phyloP scores from a whole-genome alignment of 352 stramenopile species.

The Phytophthora colocasiae region DNA sequence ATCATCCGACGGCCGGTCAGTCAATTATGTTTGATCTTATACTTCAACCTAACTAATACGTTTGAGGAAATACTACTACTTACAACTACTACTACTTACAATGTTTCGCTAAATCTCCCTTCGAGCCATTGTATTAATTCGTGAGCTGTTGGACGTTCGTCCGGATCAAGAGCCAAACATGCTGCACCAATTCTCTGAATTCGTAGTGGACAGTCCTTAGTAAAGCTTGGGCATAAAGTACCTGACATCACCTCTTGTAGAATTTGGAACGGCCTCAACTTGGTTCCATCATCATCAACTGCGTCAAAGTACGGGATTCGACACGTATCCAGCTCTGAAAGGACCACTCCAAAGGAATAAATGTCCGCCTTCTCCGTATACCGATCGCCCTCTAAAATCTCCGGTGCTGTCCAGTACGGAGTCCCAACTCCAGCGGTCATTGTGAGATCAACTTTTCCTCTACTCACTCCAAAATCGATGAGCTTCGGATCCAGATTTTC shows the following conservation, averaged over 20 bases:
- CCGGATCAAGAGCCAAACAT: conserved; percentile 26
- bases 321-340: conserved; percentile 54
- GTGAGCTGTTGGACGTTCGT: conserved; percentile 9
- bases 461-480: conserved; percentile 86
- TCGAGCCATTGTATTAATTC: conserved; percentile 16
- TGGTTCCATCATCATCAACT: conserved; percentile 14
- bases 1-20: no score
- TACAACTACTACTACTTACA: conserved; percentile 1
- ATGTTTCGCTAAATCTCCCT: conserved; percentile 13
- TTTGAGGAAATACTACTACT: background rate
- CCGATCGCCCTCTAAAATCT: conserved; percentile 62
- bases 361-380: conserved; percentile 73
- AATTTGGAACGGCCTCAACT: conserved; percentile 43
- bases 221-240: conserved; percentile 52
- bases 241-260: conserved; percentile 49
- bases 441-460: conserved; percentile 16
- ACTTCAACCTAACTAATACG: background rate
- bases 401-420: conserved; percentile 82
- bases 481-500: conserved; percentile 67
- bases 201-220: conserved; percentile 38
- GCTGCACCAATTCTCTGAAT: conserved; percentile 31
- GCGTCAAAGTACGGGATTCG: conserved; percentile 41
- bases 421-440: conserved; percentile 81
- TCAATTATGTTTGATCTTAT: background rate
- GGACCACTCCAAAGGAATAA: conserved; percentile 73